A percentile compares a stretch with the other conserved stretches of the same genome.
phyloP scores from a whole-genome alignment of 2,329 filamentous ascomycete genomes.

The Pyricularia pennisetigena region DNA sequence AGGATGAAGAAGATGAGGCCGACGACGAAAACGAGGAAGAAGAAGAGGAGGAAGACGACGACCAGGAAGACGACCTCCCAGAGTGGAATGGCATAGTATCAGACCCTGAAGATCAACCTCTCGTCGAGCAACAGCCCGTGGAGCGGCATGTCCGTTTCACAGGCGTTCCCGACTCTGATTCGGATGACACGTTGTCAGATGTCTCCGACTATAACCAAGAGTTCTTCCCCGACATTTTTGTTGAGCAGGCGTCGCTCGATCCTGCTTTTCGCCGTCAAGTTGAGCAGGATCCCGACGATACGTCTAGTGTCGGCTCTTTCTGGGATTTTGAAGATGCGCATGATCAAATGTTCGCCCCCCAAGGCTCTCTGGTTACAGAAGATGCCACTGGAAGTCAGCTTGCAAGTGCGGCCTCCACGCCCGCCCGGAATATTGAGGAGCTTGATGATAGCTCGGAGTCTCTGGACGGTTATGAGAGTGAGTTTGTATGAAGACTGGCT shows the following conservation, averaged over 20 bases:
- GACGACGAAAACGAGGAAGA: constrained; percentile 28
- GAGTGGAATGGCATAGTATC: constrained; percentile 33
- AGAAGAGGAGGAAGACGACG: constrained; percentile 26
- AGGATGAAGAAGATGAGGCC: constrained; percentile 25
- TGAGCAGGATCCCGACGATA: constrained; percentile 54
- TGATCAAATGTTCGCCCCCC: not conserved
- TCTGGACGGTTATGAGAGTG: constrained; percentile 50
- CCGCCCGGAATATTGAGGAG: not conserved
- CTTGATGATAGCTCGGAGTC: constrained; percentile 19
- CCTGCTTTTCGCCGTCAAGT: constrained; percentile 65
- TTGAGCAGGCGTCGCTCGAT: constrained; percentile 64
- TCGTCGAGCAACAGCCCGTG: constrained; percentile 8
- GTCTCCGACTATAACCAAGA: constrained; percentile 51
- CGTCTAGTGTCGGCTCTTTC: constrained; percentile 47
- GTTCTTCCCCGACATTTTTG: constrained; percentile 70
- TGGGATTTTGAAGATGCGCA: constrained; percentile 51
- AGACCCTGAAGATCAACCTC: constrained; percentile 20
- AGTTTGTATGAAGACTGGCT: constrained; percentile 25
- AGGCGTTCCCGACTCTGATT: constrained; percentile 56
- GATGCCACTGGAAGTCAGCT: not conserved
- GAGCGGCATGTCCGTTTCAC: constrained; percentile 68
- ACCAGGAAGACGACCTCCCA: constrained; percentile 30
- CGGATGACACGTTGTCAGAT: constrained; percentile 45
- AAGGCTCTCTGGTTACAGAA: not conserved
- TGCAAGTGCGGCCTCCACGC: constrained; percentile 18